Evolutionary conservation across 2,329 filamentous ascomycete species (phyloP).

Genomic region (Colletotrichum eleusines): DNA sequence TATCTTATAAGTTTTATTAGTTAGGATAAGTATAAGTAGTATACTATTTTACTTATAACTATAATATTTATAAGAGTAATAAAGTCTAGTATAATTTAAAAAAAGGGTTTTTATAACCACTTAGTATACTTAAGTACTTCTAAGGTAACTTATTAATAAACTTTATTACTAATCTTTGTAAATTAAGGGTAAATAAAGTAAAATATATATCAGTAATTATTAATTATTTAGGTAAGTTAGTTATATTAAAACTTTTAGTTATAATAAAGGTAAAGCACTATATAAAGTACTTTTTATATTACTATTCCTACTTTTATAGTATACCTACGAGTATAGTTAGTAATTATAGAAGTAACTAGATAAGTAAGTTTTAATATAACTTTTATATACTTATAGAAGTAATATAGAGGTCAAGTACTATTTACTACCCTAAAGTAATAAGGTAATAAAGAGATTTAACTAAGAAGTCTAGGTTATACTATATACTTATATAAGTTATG

Average conservation of each 20-base stretch:
- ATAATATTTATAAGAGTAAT: not conserved
- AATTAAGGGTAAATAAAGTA: no score
- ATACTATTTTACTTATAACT: not conserved
- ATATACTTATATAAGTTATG: not conserved
- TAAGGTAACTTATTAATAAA: not conserved
- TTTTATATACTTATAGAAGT: not conserved
- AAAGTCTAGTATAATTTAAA: not conserved
- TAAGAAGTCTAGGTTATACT: not conserved
- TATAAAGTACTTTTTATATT: not conserved
- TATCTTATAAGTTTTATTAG: not conserved
- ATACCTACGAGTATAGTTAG: not conserved
- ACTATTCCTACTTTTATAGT: not conserved
- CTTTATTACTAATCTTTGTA: not conserved
- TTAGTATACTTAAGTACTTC: not conserved
- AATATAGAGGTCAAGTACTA: not conserved
- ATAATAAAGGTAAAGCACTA: not conserved
- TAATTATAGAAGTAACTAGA: not conserved
- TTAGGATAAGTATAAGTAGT: not conserved
- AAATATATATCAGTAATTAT: no score
- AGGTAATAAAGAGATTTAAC: not conserved
- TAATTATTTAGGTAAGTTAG: no score
- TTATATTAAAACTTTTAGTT: no score
- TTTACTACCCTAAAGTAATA: not conserved
- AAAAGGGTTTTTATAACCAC: not conserved
- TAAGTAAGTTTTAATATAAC: not conserved